Base-by-base conservation (phyloP, 2,329 filamentous ascomycete species). In the Chaetomiaceae sp. region DNA sequence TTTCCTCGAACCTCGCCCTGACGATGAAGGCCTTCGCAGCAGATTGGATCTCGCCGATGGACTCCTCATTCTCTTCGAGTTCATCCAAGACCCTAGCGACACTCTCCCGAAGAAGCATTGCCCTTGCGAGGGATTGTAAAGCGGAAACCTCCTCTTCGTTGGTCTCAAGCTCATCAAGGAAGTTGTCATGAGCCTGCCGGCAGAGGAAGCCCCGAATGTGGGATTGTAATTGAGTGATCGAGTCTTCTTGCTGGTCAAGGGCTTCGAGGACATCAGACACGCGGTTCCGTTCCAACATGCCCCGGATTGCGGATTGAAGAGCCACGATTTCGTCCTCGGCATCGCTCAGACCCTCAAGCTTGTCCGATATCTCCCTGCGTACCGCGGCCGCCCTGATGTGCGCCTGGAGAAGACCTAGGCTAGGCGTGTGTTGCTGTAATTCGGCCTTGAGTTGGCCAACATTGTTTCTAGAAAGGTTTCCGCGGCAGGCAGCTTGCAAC, bases 1-100 rank as follows among this genome's bases (percentile, higher is more conserved):
- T 96, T 69, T 95, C 89, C 48, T 81, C 82, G 63, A 95, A 97
- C 16, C 77, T 78, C 13, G 75, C 78, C 30, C 92, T 82, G 29
- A 97, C 81, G 2, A 95, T 69, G 62, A 82, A 85, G 3, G 84
- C 92, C 62, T 86, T 83, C 7, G 86, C 81, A 5, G 82, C 77
- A 5, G 90, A 78, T 68, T 97, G 91, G 21, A 96, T 71, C 27
- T 85, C 86, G 8, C 82, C 73, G 55, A 96, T 79, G 0, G 77
- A 75, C n/a, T 87, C 85, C 64, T 97, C 91, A 58, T 95, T 84
- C 48, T 86, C 86, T 54, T 95, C 89, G 2, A 97, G 78, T 59
- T 92, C 84, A 20, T 78, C 80, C 34, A 99, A 77, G 1, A 90
- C 74, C 40, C 83, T 79, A 16, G 87, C 90, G 45, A 97, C 78